Evolutionary conservation across 2,329 filamentous ascomycete species (phyloP).

Genomic region (Trichophyton equinum): DNA sequence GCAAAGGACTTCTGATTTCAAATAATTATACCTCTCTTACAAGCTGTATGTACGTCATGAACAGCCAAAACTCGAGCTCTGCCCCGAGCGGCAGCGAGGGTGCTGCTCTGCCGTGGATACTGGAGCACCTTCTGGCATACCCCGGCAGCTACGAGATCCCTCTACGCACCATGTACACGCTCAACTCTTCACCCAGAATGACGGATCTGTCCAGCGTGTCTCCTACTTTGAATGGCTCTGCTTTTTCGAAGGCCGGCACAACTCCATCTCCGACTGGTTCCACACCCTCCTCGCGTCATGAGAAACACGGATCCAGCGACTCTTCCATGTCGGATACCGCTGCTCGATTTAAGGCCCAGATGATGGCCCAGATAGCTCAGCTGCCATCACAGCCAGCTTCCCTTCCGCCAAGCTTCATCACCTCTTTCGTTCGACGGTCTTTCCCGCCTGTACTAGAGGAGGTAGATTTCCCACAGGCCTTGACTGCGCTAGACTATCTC

Average conservation of each 20-base stretch:
- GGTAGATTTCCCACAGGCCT: slow-evolving; percentile 53
- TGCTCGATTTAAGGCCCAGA: slow-evolving; percentile 31
- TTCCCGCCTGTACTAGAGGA: slow-evolving; percentile 44
- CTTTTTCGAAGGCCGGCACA: slow-evolving; percentile 22
- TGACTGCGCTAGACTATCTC: slow-evolving; percentile 54
- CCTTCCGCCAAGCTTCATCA: slow-evolving; percentile 50
- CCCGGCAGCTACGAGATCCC: slow-evolving; percentile 53
- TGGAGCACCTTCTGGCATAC: slow-evolving; percentile 49
- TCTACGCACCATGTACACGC: slow-evolving; percentile 53
- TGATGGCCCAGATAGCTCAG: slow-evolving; percentile 43
- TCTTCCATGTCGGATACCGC: slow-evolving; percentile 23
- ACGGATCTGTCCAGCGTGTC: slow-evolving; percentile 22
- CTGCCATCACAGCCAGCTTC: slow-evolving; percentile 49
- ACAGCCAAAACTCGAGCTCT: slow-evolving; percentile 2
- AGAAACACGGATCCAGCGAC: slow-evolving; percentile 17
- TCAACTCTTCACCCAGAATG: slow-evolving; percentile 46
- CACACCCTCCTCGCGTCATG: slow-evolving; percentile 9
- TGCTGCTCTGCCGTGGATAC: slow-evolving; percentile 39
- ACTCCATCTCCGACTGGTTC: slow-evolving; percentile 17
- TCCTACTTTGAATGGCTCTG: slow-evolving; percentile 18
- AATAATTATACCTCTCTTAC: not conserved
- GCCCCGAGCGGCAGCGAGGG: slow-evolving; percentile 20
- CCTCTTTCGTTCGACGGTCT: slow-evolving; percentile 47
- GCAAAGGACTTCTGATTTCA: not conserved
- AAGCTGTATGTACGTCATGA: not conserved